phyloP scores from a whole-genome alignment of 495 filamentous ascomycete genomes.

The Penicillium ochrochloron region DNA sequence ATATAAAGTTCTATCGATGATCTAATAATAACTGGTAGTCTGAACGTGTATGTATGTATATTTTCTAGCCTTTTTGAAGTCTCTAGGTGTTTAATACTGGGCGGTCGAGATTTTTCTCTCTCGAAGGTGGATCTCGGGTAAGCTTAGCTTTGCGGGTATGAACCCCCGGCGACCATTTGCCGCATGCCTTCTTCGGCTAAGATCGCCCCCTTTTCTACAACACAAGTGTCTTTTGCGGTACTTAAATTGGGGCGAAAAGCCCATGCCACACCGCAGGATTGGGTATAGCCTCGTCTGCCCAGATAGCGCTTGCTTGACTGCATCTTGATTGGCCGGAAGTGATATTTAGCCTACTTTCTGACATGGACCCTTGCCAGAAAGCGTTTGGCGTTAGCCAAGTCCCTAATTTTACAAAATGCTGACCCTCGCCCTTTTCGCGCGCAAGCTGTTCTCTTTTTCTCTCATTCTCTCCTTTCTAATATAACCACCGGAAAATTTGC shows the following conservation, averaged over 20 bases:
- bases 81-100: too few relatives aligned
- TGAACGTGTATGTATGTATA: too few relatives aligned
- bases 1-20: too few relatives aligned
- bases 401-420: background rate
- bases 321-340: background rate
- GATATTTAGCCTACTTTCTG: background rate
- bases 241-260: background rate
- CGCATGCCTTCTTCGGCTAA: background rate
- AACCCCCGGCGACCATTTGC: too few relatives aligned
- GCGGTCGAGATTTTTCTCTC: too few relatives aligned
- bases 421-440: background rate
- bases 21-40: too few relatives aligned
- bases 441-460: background rate
- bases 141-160: too few relatives aligned
- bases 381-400: background rate
- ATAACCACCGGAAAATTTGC: background rate
- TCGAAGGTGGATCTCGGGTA: too few relatives aligned
- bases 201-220: background rate
- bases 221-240: background rate
- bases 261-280: background rate
- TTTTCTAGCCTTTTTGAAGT: too few relatives aligned
- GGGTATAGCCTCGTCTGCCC: background rate
- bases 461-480: background rate
- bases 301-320: background rate
- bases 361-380: background rate